Evolutionary conservation across 192 early-diverging fungal species (phyloP).

Genomic region (Geranomyces michiganensis): DNA sequence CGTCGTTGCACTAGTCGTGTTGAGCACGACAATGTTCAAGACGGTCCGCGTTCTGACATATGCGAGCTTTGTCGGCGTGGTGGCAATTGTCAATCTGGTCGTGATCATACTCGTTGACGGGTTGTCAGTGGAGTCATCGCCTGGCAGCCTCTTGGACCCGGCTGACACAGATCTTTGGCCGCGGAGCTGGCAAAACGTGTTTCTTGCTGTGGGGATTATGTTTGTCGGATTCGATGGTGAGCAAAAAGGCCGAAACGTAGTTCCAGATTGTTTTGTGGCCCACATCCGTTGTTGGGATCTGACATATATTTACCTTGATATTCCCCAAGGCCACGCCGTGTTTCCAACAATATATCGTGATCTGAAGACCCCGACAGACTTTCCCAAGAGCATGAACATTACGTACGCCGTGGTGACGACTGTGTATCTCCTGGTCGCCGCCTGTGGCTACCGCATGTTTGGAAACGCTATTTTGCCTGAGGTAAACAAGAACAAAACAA

Average conservation of each 20-base stretch:
- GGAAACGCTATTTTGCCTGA: conserved; percentile 60
- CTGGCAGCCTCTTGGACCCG: conserved; percentile 61
- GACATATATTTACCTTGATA: neutral
- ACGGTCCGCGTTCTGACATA: conserved; percentile 58
- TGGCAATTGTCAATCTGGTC: conserved; percentile 55
- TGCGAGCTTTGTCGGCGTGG: conserved; percentile 59
- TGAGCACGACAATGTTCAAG: conserved; percentile 54
- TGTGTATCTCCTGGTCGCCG: conserved; percentile 57
- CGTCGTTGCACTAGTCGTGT: conserved; percentile 48
- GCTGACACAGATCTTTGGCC: conserved; percentile 60
- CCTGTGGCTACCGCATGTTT: conserved; percentile 73
- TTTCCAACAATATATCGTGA: conserved; percentile 72
- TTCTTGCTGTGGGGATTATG: conserved; percentile 58
- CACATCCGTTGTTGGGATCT: neutral
- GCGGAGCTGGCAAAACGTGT: conserved; percentile 42
- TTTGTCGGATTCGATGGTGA: conserved; percentile 61
- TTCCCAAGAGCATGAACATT: conserved; percentile 54
- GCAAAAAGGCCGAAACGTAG: neutral
- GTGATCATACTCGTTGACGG: conserved; percentile 63
- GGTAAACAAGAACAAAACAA: conserved; percentile 36
- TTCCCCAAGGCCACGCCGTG: conserved; percentile 56
- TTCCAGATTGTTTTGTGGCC: too few species aligned
- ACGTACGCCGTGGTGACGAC: conserved; percentile 54
- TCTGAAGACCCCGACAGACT: conserved; percentile 56
- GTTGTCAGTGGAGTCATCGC: conserved; percentile 42